Percentiles rank a stretch among this genome's conserved stretches.
Evolutionary conservation across 2,329 filamentous ascomycete species (phyloP).

Genomic region (Aspergillus neoniger): DNA sequence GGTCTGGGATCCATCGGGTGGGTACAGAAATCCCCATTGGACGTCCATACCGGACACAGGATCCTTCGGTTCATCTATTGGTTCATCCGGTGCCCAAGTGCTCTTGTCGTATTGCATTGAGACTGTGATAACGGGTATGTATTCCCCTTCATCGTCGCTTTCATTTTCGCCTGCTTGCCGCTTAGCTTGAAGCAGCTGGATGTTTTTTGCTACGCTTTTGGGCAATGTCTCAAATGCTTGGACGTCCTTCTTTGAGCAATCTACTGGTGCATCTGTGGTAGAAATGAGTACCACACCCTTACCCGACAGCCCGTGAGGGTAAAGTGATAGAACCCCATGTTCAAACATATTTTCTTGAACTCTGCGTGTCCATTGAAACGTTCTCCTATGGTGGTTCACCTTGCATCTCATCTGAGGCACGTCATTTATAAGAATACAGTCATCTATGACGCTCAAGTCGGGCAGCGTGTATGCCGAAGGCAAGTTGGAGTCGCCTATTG

Average conservation of each 20-base stretch:
- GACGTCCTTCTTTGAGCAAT: not conserved
- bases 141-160: too few relatives aligned
- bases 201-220: too few relatives aligned
- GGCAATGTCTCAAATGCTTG: not conserved
- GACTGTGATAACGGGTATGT: too few relatives aligned
- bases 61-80: too few relatives aligned
- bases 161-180: too few relatives aligned
- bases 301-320: not conserved
- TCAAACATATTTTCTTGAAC: not conserved
- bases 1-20: too few relatives aligned
- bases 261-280: not conserved
- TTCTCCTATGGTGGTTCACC: not conserved
- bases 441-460: not conserved
- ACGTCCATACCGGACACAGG: too few relatives aligned
- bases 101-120: too few relatives aligned
- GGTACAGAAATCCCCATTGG: too few relatives aligned
- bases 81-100: too few relatives aligned
- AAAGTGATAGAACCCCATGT: not conserved
- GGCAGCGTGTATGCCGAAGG: not conserved
- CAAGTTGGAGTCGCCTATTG: not conserved
- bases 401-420: not conserved
- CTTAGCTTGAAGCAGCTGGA: not conserved
- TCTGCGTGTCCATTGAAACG: not conserved
- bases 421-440: not conserved
- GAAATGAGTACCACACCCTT: not conserved